phyloP scores from a whole-genome alignment of 2,329 filamentous ascomycete species.

The Fusarium hainanense region DNA sequence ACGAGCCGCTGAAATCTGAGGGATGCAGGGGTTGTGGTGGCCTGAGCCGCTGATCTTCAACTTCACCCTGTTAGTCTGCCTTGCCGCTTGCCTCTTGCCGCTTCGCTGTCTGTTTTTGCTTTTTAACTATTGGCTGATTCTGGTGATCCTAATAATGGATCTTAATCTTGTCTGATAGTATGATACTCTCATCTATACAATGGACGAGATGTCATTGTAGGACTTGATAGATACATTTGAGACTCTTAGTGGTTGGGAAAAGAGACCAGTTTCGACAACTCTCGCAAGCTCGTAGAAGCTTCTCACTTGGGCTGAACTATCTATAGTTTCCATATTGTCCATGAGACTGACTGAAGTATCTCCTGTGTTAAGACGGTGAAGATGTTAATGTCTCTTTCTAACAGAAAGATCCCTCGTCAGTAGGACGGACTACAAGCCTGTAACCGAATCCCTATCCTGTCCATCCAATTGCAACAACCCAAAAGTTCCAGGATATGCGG shows the following conservation, averaged over 20 bases:
- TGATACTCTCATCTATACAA: not conserved
- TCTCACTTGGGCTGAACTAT: not conserved
- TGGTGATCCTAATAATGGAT: not conserved
- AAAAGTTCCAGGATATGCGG: not conserved
- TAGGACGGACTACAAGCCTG: not conserved
- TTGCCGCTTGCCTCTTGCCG: not conserved
- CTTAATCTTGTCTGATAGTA: not conserved
- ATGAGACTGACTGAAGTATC: not conserved
- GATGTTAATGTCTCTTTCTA: not conserved
- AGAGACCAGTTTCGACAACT: too few species aligned
- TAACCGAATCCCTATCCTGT: not conserved
- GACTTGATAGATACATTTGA: too few species aligned
- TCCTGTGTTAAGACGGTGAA: rapidly evolving
- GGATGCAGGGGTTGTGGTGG: not conserved
- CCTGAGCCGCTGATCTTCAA: not conserved
- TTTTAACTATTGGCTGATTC: not conserved
- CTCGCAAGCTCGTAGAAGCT: rapidly evolving
- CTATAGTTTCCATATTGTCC: not conserved
- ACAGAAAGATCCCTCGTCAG: not conserved
- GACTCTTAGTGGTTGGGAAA: too few species aligned
- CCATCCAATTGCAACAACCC: not conserved
- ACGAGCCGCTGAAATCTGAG: not conserved
- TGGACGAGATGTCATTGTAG: too few species aligned
- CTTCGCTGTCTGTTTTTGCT: not conserved
- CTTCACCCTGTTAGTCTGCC: not conserved